Conservation (phyloP, 805 yeast genomes). For the Blastobotrys terrestris region DNA sequence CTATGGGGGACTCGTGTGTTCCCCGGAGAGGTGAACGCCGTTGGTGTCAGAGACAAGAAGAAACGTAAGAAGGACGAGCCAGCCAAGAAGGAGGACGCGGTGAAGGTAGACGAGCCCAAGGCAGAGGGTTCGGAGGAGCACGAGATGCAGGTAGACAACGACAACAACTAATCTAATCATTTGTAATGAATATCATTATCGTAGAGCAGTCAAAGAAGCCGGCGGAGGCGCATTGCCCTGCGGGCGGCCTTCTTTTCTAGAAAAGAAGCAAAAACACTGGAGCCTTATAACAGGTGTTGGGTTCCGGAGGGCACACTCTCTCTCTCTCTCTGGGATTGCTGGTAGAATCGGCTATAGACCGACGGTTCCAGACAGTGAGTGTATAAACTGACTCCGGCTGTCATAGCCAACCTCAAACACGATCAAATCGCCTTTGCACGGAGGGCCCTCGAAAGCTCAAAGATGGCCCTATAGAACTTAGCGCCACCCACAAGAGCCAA, state of each 20-base stretch:
- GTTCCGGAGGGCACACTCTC: conserved; percentile 17
- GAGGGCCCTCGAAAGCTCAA: conserved; percentile 38
- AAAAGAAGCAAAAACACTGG: too few species aligned
- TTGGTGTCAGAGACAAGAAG: conserved; percentile 51
- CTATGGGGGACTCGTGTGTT: conserved; percentile 72
- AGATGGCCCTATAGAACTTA: conserved; percentile 60
- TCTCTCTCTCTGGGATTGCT: conserved; percentile 25
- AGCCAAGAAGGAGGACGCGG: background rate
- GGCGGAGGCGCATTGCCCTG: background rate
- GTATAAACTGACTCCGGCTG: conserved; percentile 48
- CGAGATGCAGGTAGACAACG: conserved; percentile 3
- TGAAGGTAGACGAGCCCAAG: background rate
- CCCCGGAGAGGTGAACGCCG: conserved; percentile 69
- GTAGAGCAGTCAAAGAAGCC: background rate
- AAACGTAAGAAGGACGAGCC: conserved; percentile 25
- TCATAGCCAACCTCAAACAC: conserved; percentile 71
- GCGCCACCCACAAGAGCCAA: conserved; percentile 70
- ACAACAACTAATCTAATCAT: conserved; percentile 4
- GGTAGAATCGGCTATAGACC: conserved; percentile 44
- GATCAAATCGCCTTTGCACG: conserved; percentile 50
- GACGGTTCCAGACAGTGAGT: conserved; percentile 40
- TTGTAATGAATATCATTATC: too few species aligned
- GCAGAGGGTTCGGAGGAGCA: conserved; percentile 6
- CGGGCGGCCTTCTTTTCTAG: too few species aligned
- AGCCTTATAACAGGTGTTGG: conserved; percentile 3